These are phyloP conservation scores for Taphrina deformans DNA, from an alignment of 1,139 yeast species.

Conservation along the genomic window DNA sequence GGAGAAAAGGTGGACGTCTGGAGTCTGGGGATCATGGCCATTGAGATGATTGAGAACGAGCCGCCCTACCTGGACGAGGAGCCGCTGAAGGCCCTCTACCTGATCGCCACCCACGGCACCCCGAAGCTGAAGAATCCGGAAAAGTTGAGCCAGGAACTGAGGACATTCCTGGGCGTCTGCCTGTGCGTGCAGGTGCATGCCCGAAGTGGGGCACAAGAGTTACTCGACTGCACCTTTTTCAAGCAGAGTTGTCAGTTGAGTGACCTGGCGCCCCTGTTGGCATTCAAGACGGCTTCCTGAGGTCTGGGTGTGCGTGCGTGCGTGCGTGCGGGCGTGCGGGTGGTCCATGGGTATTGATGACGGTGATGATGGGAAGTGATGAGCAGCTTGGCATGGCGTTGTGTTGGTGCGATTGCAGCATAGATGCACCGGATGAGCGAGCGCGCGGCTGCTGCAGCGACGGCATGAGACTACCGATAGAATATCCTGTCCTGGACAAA, in stretches of 20 bases:
- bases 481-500: no score
- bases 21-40: conserved; percentile 97
- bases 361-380: not conserved
- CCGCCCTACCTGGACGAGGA: conserved; percentile 97
- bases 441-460: no score
- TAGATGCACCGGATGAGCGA: no score
- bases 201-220: conserved; percentile 86
- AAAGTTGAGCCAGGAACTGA: conserved; percentile 69
- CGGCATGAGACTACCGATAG: no score
- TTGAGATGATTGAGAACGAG: conserved; percentile 97
- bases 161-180: conserved; percentile 85
- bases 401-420: no score
- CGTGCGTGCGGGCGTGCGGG: no score
- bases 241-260: conserved; percentile 67
- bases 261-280: conserved; percentile 67
- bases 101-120: conserved; percentile 96
- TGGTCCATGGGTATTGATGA: no score
- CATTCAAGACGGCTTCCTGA: conserved; percentile 55
- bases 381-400: not conserved
- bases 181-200: conserved; percentile 91
- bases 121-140: conserved; percentile 92
- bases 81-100: conserved; percentile 80
- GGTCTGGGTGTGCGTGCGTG: not conserved
- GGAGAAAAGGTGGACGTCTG: conserved; percentile 97
- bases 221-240: conserved; percentile 78